Percentiles rank a stretch among this genome's conserved stretches.
phyloP scores from a whole-genome alignment of 176 grass and related monocot genomes.

The Zea mays region DNA sequence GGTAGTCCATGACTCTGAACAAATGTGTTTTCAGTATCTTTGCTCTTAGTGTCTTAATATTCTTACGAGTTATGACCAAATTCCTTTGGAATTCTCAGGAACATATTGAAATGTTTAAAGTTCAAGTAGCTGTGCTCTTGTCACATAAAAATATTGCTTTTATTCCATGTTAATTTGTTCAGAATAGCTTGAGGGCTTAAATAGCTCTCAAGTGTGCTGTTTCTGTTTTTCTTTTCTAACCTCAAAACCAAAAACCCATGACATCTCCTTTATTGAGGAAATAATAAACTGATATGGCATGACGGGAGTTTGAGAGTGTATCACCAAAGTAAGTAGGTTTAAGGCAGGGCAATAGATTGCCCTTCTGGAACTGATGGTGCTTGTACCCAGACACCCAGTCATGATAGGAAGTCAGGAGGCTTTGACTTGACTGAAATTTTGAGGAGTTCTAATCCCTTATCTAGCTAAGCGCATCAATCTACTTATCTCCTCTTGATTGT shows the following conservation, averaged over 20 bases:
- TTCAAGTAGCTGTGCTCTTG: not conserved
- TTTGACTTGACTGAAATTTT: not conserved
- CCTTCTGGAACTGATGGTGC: not conserved
- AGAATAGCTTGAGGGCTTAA: too few relatives aligned
- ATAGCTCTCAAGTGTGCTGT: too few relatives aligned
- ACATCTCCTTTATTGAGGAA: not conserved
- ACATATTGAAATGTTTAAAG: not conserved
- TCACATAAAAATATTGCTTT: not conserved
- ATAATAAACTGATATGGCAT: not conserved
- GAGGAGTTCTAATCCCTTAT: not conserved
- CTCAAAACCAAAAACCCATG: not conserved
- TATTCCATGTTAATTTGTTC: not conserved
- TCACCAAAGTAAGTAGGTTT: not conserved
- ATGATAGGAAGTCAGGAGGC: not conserved
- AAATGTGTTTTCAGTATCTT: not conserved
- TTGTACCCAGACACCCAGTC: not conserved
- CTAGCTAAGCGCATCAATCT: too few relatives aligned
- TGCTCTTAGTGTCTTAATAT: not conserved
- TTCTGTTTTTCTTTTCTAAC: too few relatives aligned
- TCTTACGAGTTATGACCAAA: not conserved
- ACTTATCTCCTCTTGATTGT: too few relatives aligned
- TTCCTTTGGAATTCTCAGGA: not conserved
- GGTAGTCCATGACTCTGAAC: not conserved
- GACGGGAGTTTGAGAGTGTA: not conserved
- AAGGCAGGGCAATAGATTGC: not conserved